Conservation (phyloP, 805 yeast species). For the Schwanniomyces pseudopolymorphus region DNA sequence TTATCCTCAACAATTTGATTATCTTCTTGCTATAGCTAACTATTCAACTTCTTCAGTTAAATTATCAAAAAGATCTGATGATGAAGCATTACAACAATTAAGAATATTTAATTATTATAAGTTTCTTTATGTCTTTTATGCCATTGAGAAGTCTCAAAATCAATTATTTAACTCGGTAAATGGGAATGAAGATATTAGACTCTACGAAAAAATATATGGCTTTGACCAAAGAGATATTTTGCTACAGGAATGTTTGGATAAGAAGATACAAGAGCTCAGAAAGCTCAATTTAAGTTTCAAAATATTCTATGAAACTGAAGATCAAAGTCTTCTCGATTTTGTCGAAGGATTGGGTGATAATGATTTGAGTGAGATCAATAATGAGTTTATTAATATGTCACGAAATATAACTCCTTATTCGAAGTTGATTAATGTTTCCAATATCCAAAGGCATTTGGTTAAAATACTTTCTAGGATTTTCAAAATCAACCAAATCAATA, state of each 20-base stretch:
- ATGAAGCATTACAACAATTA: slow-evolving; percentile 36
- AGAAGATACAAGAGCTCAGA: slow-evolving; percentile 28
- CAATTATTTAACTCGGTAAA: slow-evolving; percentile 25
- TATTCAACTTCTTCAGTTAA: slow-evolving; percentile 36
- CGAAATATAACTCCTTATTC: slow-evolving; percentile 29
- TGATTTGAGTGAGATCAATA: slow-evolving; percentile 16
- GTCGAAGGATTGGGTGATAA: slow-evolving; percentile 15
- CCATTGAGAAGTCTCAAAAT: slow-evolving; percentile 34
- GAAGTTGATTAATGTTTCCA: slow-evolving; percentile 28
- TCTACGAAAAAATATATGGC: slow-evolving; percentile 39
- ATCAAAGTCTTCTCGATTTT: slow-evolving; percentile 11
- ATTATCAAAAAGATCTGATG: slow-evolving; percentile 35
- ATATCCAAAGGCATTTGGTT: slow-evolving; percentile 32
- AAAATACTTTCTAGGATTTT: slow-evolving; percentile 11
- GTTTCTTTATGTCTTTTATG: slow-evolving; percentile 30
- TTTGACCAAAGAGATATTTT: slow-evolving; percentile 40
- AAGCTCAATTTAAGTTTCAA: slow-evolving; percentile 25
- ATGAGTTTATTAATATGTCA: slow-evolving; percentile 16
- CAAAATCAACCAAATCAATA: slow-evolving; percentile 27
- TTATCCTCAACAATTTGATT: slow-evolving; percentile 34
- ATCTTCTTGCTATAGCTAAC: slow-evolving; percentile 41
- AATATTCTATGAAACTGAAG: slow-evolving; percentile 27
- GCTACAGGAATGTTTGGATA: slow-evolving; percentile 33
- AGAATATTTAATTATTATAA: slow-evolving; percentile 43
- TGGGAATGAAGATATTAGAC: slow-evolving; percentile 24